Percentiles rank a stretch among this genome's conserved stretches.
phyloP scores from a whole-genome alignment of 1,139 yeast species.

The Lipomyces yarrowii region DNA sequence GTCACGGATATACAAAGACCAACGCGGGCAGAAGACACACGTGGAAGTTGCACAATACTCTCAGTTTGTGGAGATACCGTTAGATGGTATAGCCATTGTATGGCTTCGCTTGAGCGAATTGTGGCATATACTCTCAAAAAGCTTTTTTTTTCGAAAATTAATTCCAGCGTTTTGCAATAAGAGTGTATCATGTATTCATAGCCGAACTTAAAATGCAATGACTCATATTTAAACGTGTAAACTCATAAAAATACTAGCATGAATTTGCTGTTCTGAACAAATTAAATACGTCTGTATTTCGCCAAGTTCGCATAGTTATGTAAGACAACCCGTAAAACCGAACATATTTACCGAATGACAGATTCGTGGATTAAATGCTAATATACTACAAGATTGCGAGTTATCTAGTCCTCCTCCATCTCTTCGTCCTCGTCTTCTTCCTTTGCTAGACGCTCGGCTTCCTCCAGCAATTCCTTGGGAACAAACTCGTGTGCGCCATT shows the following conservation, averaged over 20 bases:
- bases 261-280: neutral
- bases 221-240: neutral
- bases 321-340: neutral
- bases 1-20: constrained; percentile 98
- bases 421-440: constrained; percentile 58
- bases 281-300: neutral
- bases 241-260: neutral
- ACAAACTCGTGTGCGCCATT: constrained; percentile 79
- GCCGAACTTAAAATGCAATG: neutral
- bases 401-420: constrained; percentile 44
- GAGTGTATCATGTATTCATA: neutral
- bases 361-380: neutral
- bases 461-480: constrained; percentile 74
- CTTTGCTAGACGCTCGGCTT: constrained; percentile 81
- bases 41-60: constrained; percentile 99
- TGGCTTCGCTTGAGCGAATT: neutral
- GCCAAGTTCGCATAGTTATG: neutral
- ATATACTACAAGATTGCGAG: constrained; percentile 7
- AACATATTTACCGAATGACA: neutral
- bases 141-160: constrained; percentile 1
- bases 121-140: constrained; percentile 5
- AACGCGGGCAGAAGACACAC: constrained; percentile 80
- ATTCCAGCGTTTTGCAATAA: neutral
- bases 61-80: constrained; percentile 99
- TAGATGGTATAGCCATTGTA: constrained; percentile 43